Evolutionary conservation across 345 rosid genomes (phyloP), one percentile per base, ranked within the genome.

Genomic region (Excoecaria cochinchinensis): DNA sequence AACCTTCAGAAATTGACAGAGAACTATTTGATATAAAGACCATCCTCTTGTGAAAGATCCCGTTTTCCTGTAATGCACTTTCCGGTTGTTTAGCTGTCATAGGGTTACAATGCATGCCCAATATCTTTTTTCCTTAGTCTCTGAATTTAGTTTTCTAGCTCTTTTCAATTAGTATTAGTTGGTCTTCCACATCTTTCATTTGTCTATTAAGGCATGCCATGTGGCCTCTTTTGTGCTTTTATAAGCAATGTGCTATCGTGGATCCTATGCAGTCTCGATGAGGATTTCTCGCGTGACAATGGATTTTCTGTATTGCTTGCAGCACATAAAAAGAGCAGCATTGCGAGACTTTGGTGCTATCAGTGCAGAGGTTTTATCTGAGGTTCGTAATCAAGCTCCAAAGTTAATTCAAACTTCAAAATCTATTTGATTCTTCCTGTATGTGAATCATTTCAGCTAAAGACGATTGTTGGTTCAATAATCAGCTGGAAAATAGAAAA

Each of bases 321-420:
- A 95, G 99, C 94, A 95, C 69, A 80, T 95, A 42, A 95, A 87
- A 83, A 89, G 74, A 72, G 91, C 89, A 46, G 94, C 97, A 4
- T 67, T 89, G 82, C 87, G 89, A 75, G 90, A 90, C 82, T 89
- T 88, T 58, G 85, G 89, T 66, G 99, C 99, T 11, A 83, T 83
- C 78, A 88, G 85, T 74, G 99, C 98, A n/a, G 93, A 92, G 82
- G 97, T 95, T 73, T 65, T 95, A 71, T 95, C 89, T 61, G 97
- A 91, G 97, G 99, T 95, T 22, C 6, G 82, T 79, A 69, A 75
- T 57, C 48, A 64, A 22, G 48, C 66, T 16, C 38, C 58, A 1
- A 48, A 60, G 8, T 57, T 19, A 8, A 4, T 31, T 52, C 21
- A 14, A 36, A 40, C 1, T 39, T 40, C 5, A 25, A 6, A 24